phyloP scores from a whole-genome alignment of 2,329 filamentous ascomycete species.

The Periconia sp. region DNA sequence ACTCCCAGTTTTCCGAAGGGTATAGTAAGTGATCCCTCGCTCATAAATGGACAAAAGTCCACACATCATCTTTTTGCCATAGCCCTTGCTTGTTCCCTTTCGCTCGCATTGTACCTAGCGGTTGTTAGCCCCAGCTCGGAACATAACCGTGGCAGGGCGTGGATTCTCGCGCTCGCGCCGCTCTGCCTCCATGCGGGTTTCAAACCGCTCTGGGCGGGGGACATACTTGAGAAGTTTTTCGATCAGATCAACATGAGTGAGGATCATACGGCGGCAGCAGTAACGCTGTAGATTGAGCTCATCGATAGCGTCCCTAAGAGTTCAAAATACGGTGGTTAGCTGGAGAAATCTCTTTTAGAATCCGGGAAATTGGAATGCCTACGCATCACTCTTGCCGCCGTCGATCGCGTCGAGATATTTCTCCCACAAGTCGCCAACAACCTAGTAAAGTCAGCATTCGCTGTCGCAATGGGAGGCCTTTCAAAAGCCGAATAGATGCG shows the following conservation, averaged over 20 bases:
- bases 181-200: conserved; percentile 3
- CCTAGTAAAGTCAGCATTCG: conserved; percentile 57
- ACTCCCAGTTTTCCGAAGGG: not conserved
- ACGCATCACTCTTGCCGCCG: conserved; percentile 51
- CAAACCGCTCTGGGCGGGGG: conserved; percentile 15
- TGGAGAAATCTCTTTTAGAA: not conserved
- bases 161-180: not conserved
- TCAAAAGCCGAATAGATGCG: not conserved
- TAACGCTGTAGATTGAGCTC: conserved; percentile 90
- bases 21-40: not conserved
- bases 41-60: not conserved
- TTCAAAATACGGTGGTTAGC: conserved; percentile 11
- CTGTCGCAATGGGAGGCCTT: not conserved
- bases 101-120: conserved; percentile 38
- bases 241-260: conserved; percentile 98
- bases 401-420: conserved; percentile 88
- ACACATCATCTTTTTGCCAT: conserved; percentile 15
- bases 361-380: conserved; percentile 9
- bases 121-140: conserved; percentile 25
- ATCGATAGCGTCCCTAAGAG: conserved; percentile 86
- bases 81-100: conserved; percentile 37
- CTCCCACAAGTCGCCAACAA: conserved; percentile 97
- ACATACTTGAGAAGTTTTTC: conserved; percentile 78
- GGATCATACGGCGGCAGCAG: conserved; percentile 98
- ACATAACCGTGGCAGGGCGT: conserved; percentile 3